Percentiles rank a stretch among this genome's conserved stretches.
phyloP scores from a whole-genome alignment of 2,329 filamentous ascomycete species.

The Aspergillus sp. region DNA sequence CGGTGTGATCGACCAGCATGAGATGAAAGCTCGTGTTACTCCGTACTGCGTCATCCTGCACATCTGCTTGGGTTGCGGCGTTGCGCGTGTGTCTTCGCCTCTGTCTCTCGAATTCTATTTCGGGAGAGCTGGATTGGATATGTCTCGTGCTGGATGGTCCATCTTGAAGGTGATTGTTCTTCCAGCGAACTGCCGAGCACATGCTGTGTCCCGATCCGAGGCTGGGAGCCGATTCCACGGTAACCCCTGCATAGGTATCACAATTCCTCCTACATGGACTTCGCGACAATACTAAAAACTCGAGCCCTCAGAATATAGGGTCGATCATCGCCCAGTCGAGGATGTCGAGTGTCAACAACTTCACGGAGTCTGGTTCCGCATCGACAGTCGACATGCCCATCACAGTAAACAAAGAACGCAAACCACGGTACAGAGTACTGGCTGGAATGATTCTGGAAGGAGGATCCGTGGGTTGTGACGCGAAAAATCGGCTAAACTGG shows the following conservation, averaged over 20 bases:
- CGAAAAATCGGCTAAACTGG: conserved; percentile 10
- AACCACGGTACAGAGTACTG: neutral
- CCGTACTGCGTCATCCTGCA: conserved; percentile 11
- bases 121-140: neutral
- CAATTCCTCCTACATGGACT: neutral
- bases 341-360: neutral
- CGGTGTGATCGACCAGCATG: conserved; percentile 19
- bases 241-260: neutral
- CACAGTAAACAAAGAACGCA: conserved; percentile 1
- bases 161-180: neutral
- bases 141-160: conserved; percentile 3
- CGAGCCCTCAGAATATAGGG: neutral
- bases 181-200: conserved; percentile 16
- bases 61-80: neutral
- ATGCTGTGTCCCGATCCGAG: conserved; percentile 15
- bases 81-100: neutral
- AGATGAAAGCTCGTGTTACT: conserved; percentile 2
- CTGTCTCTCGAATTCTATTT: conserved; percentile 7
- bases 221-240: neutral
- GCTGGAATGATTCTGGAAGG: conserved; percentile 1
- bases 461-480: conserved; percentile 3
- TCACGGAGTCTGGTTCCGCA: neutral
- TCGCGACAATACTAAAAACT: neutral
- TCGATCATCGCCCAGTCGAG: neutral
- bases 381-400: neutral